These are phyloP conservation scores for Rhipidocladum racemiflorum DNA, from an alignment of 176 grass and related monocot genomes.

Conservation along the genomic window DNA sequence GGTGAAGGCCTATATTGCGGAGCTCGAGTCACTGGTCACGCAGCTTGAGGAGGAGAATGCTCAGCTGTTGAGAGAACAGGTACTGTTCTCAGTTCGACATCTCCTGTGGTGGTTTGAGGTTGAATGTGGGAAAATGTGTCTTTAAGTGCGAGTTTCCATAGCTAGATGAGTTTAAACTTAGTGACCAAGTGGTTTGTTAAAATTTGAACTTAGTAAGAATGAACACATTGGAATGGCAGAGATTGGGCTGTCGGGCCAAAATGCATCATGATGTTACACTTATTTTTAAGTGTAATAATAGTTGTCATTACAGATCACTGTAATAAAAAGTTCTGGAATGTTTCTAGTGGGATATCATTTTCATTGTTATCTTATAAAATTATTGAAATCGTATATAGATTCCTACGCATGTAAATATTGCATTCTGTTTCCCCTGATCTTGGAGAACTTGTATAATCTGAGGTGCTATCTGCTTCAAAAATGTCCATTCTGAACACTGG, in stretches of 20 bases:
- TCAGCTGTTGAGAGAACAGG: conserved; percentile 62
- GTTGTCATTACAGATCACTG: not conserved
- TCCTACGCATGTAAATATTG: not conserved
- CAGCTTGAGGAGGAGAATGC: conserved; percentile 82
- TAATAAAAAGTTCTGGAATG: not conserved
- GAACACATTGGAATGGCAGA: not conserved
- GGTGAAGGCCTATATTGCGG: conserved; percentile 76
- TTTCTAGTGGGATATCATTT: not conserved
- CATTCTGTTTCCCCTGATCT: not conserved
- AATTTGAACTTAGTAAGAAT: not conserved
- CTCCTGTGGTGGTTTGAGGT: not conserved
- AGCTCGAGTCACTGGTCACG: conserved; percentile 79
- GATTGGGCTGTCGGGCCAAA: not conserved
- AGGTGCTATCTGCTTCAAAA: not conserved
- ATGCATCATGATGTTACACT: not conserved
- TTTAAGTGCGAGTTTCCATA: not conserved
- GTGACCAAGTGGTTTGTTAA: not conserved
- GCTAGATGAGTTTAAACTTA: conserved; percentile 2
- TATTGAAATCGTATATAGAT: not conserved
- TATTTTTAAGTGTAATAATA: not conserved
- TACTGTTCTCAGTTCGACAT: conserved; percentile 12
- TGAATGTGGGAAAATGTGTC: not conserved
- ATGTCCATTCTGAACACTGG: not conserved
- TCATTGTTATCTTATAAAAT: not conserved
- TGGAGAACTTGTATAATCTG: not conserved